phyloP scores from a whole-genome alignment of 1,284 basidiomycete species.

The Malassezia arunalokei region DNA sequence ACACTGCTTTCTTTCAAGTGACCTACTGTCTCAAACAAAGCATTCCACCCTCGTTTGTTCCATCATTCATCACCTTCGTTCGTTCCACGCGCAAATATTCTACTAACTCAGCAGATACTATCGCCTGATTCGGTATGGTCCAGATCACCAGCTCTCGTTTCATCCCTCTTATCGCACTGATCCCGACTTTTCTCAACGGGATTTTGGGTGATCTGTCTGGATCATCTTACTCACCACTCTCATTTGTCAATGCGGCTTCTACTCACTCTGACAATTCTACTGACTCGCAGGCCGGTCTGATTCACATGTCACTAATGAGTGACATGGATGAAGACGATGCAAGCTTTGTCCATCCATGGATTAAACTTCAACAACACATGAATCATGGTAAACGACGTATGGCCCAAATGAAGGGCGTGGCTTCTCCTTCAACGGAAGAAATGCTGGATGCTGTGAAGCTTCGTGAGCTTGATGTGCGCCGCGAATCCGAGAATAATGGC shows the following conservation, averaged over 20 bases:
- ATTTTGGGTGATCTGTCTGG: neutral
- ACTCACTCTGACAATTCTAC: neutral
- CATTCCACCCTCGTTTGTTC: too few species aligned
- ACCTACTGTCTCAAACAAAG: too few species aligned
- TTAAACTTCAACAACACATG: slow-evolving; percentile 56
- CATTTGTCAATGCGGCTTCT: neutral
- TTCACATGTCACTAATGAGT: neutral
- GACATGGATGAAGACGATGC: neutral
- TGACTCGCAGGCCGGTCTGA: neutral
- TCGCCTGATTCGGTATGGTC: too few species aligned
- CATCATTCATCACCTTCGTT: neutral
- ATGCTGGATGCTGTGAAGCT: slow-evolving; percentile 53
- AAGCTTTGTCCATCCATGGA: slow-evolving; percentile 12
- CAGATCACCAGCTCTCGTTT: too few species aligned
- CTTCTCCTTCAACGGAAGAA: slow-evolving; percentile 51
- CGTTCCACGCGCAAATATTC: neutral
- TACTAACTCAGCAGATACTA: neutral
- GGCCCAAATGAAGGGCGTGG: slow-evolving; percentile 58
- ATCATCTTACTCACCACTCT: neutral
- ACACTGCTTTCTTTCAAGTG: too few species aligned
- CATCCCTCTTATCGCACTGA: neutral
- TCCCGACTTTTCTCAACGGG: neutral
- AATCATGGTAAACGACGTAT: slow-evolving; percentile 58
- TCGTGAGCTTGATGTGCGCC: slow-evolving; percentile 24
- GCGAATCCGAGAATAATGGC: neutral